Base-by-base conservation (phyloP, 805 yeast genomes). In the Pichia californica region DNA sequence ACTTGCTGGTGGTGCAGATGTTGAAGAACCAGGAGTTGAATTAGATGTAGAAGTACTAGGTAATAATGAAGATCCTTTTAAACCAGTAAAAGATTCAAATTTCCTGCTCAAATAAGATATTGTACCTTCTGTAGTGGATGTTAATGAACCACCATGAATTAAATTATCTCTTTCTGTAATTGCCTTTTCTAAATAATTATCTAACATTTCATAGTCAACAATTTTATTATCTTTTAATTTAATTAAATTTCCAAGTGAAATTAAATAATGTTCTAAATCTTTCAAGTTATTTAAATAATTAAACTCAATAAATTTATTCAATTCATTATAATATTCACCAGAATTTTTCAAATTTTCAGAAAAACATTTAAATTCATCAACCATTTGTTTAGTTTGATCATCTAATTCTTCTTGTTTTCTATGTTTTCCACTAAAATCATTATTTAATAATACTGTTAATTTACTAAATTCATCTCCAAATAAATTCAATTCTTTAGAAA, bases 161-260 rank as follows among this genome's bases (percentile, higher is more conserved):
- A 64, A 36, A 43, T 57, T 41, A 5, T 59, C 58, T 52, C 79
- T 78, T 52, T 91, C 98, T 31, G 67, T 66, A 38, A 75, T 71
- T 0, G 95, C 79, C 55, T 86, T 83, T 32, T 72, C 70, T 44
- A 88, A 67, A 63, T 91, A 91, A 43, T 84, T 94, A 31, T 78
- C 76, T 35, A 91, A 68, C 40, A 85, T 94, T 58, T 93, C 97
- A 56, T 83, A 81, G 60, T 91, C 99, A 23, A 91, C 76, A 54
- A 86, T 89, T 61, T 89, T 89, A 58, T 88, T 88, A 56, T 91
- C 98, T 51, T 91, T 88, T 44, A 85, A 71, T 57, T 83, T 88
- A 42, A 93, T 75, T 46, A 91, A 66, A 48, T 73, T 77, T 55
- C 79, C 79, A 52, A 84, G 66, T 19, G 83, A 76, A 39, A 67